phyloP scores from a whole-genome alignment of 208 protist genomes.

The Chromosphaera perkinsii region DNA sequence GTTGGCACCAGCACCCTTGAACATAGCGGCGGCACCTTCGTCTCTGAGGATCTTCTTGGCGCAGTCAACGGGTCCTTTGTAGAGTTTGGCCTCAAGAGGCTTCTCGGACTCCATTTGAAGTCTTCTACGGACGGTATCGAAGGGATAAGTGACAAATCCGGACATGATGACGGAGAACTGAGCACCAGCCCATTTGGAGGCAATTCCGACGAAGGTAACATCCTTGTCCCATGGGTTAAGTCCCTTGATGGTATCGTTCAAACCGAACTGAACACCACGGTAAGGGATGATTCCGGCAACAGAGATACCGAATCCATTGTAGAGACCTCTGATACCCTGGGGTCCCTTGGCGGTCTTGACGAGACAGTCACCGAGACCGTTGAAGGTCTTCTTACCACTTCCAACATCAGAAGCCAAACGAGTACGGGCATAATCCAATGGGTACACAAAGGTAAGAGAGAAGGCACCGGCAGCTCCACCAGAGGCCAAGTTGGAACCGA shows the following conservation, averaged over 20 bases:
- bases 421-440: constrained; percentile 93
- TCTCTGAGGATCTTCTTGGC: constrained; percentile 58
- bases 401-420: constrained; percentile 72
- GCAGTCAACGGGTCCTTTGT: constrained; percentile 61
- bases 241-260: constrained; percentile 75
- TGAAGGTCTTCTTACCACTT: constrained; percentile 78
- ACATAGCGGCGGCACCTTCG: constrained; percentile 70
- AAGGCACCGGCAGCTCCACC: constrained; percentile 88
- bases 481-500: constrained; percentile 83
- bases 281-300: constrained; percentile 88
- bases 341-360: constrained; percentile 66
- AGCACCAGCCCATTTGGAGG: constrained; percentile 6
- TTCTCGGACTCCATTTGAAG: constrained; percentile 82
- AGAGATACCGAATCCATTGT: constrained; percentile 89
- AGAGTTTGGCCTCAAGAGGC: constrained; percentile 44
- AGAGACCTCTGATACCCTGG: constrained; percentile 68
- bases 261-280: constrained; percentile 91
- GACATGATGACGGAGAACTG: constrained; percentile 16
- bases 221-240: constrained; percentile 46
- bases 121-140: constrained; percentile 92
- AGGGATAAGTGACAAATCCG: constrained; percentile 76
- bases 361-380: constrained; percentile 83
- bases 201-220: constrained; percentile 6
- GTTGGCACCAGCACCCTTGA: constrained; percentile 79
- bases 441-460: constrained; percentile 89